phyloP scores from a whole-genome alignment of 352 stramenopile species.

The Pelagophyceae sp. region DNA sequence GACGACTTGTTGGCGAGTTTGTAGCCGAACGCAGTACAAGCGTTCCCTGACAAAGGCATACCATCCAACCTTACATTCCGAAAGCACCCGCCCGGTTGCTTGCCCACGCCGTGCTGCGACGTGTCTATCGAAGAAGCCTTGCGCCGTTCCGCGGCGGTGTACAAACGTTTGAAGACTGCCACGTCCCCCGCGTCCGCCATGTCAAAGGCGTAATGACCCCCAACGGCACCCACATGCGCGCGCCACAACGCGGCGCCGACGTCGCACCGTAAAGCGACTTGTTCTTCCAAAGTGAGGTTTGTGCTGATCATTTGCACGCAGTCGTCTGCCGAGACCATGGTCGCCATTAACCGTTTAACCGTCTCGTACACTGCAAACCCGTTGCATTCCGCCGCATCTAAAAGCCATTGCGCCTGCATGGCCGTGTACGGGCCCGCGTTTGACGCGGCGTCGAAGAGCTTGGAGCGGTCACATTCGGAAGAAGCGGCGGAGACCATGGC shows the following conservation, averaged over 20 bases:
- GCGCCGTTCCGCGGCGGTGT: not conserved
- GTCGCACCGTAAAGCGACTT: constrained; percentile 3
- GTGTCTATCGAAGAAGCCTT: not conserved
- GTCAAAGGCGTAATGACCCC: not conserved
- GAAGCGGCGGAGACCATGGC: constrained; percentile 53
- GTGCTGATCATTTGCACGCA: not conserved
- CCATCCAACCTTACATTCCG: no score
- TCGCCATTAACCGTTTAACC: not conserved
- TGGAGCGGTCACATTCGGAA: constrained; percentile 57
- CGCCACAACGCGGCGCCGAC: not conserved
- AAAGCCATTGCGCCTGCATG: constrained; percentile 50
- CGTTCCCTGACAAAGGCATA: no score
- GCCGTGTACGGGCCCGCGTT: constrained; percentile 57
- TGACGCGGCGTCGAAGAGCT: constrained; percentile 55
- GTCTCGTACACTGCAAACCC: not conserved
- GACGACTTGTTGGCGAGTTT: not conserved
- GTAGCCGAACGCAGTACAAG: not conserved
- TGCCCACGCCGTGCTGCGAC: not conserved
- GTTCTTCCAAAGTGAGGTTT: not conserved
- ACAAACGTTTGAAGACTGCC: not conserved
- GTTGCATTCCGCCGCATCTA: not conserved
- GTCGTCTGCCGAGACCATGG: not conserved
- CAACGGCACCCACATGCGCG: not conserved
- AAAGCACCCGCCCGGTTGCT: not conserved
- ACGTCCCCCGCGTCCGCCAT: not conserved